Conservation (phyloP, 2,329 filamentous ascomycete genomes). For the Lachnellula suecica region DNA sequence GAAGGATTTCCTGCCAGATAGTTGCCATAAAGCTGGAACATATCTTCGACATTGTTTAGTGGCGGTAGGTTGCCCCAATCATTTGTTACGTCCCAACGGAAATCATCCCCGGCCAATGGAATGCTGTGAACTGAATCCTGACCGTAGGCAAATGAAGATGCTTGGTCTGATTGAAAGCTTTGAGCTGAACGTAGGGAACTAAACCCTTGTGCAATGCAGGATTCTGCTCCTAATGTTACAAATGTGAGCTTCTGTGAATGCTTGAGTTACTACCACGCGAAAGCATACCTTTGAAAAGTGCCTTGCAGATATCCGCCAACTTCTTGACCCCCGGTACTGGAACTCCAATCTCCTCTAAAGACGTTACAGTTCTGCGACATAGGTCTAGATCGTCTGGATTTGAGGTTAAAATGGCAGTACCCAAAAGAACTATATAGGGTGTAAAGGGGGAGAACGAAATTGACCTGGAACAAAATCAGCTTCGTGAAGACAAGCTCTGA, state of each 20-base stretch:
- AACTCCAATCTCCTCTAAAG: neutral
- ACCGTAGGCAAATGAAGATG: no score
- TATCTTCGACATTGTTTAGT: slow-evolving; percentile 7
- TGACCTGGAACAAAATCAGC: neutral
- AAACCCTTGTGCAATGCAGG: slow-evolving; percentile 9
- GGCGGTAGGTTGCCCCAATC: slow-evolving; percentile 3
- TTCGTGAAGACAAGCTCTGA: neutral
- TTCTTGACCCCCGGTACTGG: slow-evolving; percentile 7
- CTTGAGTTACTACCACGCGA: neutral
- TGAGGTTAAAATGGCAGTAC: slow-evolving; percentile 7
- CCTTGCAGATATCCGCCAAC: slow-evolving; percentile 6
- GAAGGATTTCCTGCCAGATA: slow-evolving; percentile 4
- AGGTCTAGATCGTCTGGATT: slow-evolving; percentile 8
- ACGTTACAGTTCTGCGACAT: neutral
- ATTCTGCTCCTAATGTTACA: neutral
- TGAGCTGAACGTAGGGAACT: neutral
- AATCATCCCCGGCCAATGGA: no score
- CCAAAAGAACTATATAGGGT: slow-evolving; percentile 7
- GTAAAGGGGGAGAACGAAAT: slow-evolving; percentile 10
- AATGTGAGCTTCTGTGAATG: neutral
- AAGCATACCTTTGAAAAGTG: slow-evolving; percentile 3
- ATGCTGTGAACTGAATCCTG: no score
- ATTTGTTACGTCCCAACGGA: no score
- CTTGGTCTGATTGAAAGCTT: neutral
- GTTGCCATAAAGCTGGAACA: slow-evolving; percentile 10